Evolutionary conservation across 495 filamentous ascomycete genomes (phyloP), one percentile per base, ranked within the genome.

Genomic region (Tuber magnatum): DNA sequence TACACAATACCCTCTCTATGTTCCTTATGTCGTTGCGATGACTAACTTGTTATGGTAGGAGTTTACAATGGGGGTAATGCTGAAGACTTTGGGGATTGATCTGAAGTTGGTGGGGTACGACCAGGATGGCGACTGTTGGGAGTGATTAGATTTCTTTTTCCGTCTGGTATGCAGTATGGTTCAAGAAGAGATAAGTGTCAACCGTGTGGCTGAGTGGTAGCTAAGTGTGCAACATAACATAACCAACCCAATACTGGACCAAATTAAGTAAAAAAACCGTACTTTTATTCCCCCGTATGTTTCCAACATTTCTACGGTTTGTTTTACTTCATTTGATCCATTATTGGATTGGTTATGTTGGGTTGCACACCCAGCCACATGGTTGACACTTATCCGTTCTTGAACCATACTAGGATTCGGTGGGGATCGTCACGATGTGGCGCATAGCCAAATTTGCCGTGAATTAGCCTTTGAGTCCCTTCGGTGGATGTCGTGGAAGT

Each of bases 61-160:
- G 74, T 82, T 83, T 51, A 82, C 81, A 42, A 82, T 82, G 78
- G 78, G 77, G 51, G 56, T 81, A 65, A 82, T 82, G 81, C 69
- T 82, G 46, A 82, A 82, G 70, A 76, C 76, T 20, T 73, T 82
- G 71, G 76, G 80, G 48, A 80, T 82, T 43, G 76, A 79, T 38
- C 43, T 79, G 46, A 75, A 79, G 18, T 68, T 79, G 39, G 72
- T 79, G 68, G 77, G 76, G 35, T 79, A 79, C n/a, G 76, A 79
- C 35, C 73, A 71, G 48, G 77, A 68, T 70, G 75, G 73, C 46
- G 77, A 79, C 48, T 79, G 77, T 43, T 79, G 77, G 77, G 73
- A 43, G 39, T 79, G 56, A 79, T 65, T 65, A 14, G 56, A 35
- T 65, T 65, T 35, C 6, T 2, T 12, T 35, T 65, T 65, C 28